A percentile compares a stretch with the other conserved stretches of the same genome.
phyloP scores from a whole-genome alignment of 2,329 filamentous ascomycete genomes.

The Myriosclerotinia duriaeana region DNA sequence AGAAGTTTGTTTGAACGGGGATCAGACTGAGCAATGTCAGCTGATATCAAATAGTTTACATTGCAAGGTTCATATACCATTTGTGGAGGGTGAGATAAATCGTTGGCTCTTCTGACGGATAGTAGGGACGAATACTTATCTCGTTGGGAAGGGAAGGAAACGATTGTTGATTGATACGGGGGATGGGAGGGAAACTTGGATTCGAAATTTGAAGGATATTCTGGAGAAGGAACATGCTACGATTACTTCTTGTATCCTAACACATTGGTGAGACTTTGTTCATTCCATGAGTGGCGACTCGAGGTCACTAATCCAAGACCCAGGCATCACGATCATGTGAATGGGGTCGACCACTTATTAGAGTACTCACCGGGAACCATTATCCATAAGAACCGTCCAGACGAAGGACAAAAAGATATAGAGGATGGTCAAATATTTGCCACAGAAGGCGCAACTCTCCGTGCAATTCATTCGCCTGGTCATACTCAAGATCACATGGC shows the following conservation, averaged over 20 bases:
- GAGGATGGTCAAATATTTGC: constrained; percentile 53
- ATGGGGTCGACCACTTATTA: constrained; percentile 70
- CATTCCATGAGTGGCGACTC: not conserved
- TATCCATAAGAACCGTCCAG: constrained; percentile 66
- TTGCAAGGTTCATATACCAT: constrained; percentile 52
- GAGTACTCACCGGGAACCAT: constrained; percentile 59
- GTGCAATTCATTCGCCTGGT: constrained; percentile 66
- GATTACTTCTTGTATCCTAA: constrained; percentile 71
- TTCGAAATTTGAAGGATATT: constrained; percentile 60
- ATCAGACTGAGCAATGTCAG: constrained; percentile 5
- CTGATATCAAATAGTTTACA: constrained; percentile 50
- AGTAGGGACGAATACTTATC: constrained; percentile 90
- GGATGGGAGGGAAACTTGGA: constrained; percentile 73
- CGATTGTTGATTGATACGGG: constrained; percentile 89
- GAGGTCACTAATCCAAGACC: not conserved
- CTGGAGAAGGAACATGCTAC: constrained; percentile 67
- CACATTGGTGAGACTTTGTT: constrained; percentile 65
- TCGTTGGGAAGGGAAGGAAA: constrained; percentile 71
- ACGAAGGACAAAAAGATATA: constrained; percentile 54
- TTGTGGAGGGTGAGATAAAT: not conserved
- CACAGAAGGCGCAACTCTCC: constrained; percentile 63
- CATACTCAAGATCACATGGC: constrained; percentile 83
- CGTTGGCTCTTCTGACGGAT: constrained; percentile 43
- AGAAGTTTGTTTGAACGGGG: constrained; percentile 20
- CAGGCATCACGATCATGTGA: constrained; percentile 74